A percentile compares a stretch with the other conserved stretches of the same genome.
phyloP scores from a whole-genome alignment of 331 rosid species.

The Acacia concinna region DNA sequence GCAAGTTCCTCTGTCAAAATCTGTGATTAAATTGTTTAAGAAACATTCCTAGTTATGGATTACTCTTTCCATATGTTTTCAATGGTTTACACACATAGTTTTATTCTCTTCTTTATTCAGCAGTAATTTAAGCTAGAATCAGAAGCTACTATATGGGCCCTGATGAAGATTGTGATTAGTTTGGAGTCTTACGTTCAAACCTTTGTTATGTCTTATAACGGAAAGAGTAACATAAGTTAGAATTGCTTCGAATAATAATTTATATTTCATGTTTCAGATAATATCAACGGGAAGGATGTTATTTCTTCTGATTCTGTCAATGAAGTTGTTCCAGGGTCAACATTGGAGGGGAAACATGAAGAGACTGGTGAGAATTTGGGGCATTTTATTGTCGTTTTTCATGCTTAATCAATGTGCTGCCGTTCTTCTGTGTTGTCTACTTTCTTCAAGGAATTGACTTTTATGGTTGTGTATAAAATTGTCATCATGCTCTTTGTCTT shows the following conservation, averaged over 20 bases:
- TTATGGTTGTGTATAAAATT: conserved; percentile 23
- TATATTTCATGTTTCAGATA: conserved; percentile 47
- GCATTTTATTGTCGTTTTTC: conserved; percentile 2
- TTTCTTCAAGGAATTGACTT: background rate
- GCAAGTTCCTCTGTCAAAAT: conserved; percentile 5
- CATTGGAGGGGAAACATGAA: conserved; percentile 42
- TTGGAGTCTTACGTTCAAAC: background rate
- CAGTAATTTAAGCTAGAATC: conserved; percentile 10
- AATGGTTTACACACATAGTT: background rate
- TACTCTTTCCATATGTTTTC: background rate
- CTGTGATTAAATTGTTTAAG: conserved; percentile 14
- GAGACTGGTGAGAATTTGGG: conserved; percentile 50
- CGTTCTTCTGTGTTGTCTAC: background rate
- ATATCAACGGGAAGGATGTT: conserved; percentile 41
- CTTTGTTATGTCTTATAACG: background rate
- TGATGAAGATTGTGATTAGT: background rate
- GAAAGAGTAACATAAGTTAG: background rate
- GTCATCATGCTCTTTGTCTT: conserved; percentile 32
- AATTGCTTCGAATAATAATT: conserved; percentile 10
- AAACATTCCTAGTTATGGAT: conserved; percentile 9
- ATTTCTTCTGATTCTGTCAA: conserved; percentile 43
- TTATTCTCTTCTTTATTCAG: conserved; percentile 8
- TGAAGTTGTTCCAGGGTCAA: conserved; percentile 44
- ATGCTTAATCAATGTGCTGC: background rate
- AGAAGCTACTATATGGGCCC: background rate